Percentiles rank a stretch among this genome's conserved stretches.
Evolutionary conservation across 2,329 filamentous ascomycete species (phyloP).

Genomic region (Nigrospora oryzae): DNA sequence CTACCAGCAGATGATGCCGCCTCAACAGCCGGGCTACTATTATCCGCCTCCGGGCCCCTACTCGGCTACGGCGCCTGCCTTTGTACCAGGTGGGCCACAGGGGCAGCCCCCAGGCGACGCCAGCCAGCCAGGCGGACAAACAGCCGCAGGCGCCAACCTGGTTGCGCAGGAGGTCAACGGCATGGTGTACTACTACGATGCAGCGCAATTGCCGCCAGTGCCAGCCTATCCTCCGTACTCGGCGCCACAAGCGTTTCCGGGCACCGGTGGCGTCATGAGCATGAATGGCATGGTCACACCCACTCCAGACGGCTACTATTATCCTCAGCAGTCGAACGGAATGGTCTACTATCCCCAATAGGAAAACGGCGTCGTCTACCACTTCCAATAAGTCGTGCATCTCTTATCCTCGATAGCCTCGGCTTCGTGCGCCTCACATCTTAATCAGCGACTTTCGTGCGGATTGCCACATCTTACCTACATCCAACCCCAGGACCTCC

Average conservation of each 20-base stretch:
- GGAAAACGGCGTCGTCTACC: slow-evolving; percentile 6
- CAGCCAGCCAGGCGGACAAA: slow-evolving; percentile 32
- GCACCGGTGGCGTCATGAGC: slow-evolving; percentile 45
- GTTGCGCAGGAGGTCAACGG: slow-evolving; percentile 87
- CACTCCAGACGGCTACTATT: slow-evolving; percentile 63
- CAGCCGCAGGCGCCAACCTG: slow-evolving; percentile 45
- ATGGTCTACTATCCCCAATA: slow-evolving; percentile 57
- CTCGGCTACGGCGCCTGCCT: slow-evolving; percentile 41
- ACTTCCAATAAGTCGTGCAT: neutral
- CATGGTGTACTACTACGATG: slow-evolving; percentile 92
- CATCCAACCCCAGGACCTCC: too few species aligned
- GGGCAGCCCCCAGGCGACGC: slow-evolving; percentile 27
- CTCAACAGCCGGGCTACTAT: slow-evolving; percentile 53
- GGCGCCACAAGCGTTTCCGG: slow-evolving; percentile 41
- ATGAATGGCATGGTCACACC: slow-evolving; percentile 77
- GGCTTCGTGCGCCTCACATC: too few species aligned
- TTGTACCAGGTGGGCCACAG: slow-evolving; percentile 42
- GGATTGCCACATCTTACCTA: too few species aligned
- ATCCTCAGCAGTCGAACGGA: slow-evolving; percentile 45
- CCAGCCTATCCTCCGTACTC: slow-evolving; percentile 38
- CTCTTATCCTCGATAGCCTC: neutral
- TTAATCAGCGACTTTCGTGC: too few species aligned
- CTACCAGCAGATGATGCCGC: slow-evolving; percentile 46
- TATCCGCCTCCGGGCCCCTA: slow-evolving; percentile 47
- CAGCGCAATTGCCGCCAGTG: slow-evolving; percentile 58